Evolutionary conservation across 2,329 filamentous ascomycete species (phyloP).

Genomic region (Exophiala xenobiotica): DNA sequence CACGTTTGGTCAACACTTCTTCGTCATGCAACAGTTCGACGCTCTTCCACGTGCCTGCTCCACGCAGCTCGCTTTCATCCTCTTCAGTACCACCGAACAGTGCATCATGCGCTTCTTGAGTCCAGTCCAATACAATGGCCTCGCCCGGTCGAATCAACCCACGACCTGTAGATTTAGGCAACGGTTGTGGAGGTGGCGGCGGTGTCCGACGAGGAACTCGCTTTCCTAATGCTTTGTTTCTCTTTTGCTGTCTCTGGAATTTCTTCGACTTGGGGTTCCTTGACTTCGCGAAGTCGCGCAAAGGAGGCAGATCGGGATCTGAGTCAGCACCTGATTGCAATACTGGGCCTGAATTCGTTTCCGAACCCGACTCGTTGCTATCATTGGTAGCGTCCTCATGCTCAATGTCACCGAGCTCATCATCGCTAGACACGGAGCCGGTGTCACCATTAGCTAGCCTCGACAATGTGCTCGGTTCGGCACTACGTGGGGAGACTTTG

Average conservation of each 20-base stretch:
- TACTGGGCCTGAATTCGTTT: constrained; percentile 18
- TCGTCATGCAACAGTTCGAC: constrained; percentile 58
- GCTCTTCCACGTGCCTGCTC: constrained; percentile 56
- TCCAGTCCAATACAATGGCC: constrained; percentile 85
- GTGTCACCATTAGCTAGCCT: constrained; percentile 27
- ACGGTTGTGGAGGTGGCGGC: constrained; percentile 20
- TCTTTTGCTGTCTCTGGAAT: constrained; percentile 39
- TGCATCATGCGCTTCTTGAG: constrained; percentile 64
- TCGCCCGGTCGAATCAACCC: constrained; percentile 74
- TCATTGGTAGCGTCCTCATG: constrained; percentile 18
- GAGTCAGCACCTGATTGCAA: constrained; percentile 29
- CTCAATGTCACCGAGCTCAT: constrained; percentile 33
- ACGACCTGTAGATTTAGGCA: constrained; percentile 39
- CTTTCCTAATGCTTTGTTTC: constrained; percentile 34
- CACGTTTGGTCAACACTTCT: constrained; percentile 63
- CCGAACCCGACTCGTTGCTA: constrained; percentile 26
- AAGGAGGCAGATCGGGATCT: constrained; percentile 30
- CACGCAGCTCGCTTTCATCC: constrained; percentile 54
- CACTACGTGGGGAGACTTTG: constrained; percentile 27
- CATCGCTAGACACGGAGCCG: constrained; percentile 35
- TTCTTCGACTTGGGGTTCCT: constrained; percentile 26
- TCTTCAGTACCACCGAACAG: constrained; percentile 59
- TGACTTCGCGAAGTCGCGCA: constrained; percentile 26
- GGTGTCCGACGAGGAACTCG: constrained; percentile 18
- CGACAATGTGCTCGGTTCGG: constrained; percentile 31